These are phyloP conservation scores for Colletotrichum melonis DNA, from an alignment of 2,329 filamentous ascomycete species.

Conservation along the genomic window DNA sequence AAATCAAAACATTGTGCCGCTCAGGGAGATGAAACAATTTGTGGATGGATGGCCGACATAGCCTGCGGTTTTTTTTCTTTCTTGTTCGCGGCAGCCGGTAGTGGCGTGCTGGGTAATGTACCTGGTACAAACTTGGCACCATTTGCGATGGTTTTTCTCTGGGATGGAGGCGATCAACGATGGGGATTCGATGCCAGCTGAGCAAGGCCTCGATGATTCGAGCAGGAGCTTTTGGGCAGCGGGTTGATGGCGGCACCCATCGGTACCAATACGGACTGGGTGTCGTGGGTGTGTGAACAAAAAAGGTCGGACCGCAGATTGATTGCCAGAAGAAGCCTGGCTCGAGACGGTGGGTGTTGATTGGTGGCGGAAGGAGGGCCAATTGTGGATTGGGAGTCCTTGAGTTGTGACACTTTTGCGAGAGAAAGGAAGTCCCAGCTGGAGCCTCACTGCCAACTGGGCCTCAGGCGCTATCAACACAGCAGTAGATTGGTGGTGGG, in stretches of 20 bases:
- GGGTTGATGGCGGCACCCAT: slow-evolving; percentile 14
- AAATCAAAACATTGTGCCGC: slow-evolving; percentile 3
- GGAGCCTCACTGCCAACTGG: background rate
- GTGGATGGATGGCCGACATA: slow-evolving; percentile 16
- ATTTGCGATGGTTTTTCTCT: background rate
- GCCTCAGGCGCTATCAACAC: slow-evolving; percentile 1
- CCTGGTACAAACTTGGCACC: slow-evolving; percentile 9
- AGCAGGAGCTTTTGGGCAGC: slow-evolving; percentile 15
- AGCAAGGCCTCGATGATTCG: slow-evolving; percentile 6
- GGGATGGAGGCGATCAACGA: slow-evolving; percentile 13
- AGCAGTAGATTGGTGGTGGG: too few relatives aligned
- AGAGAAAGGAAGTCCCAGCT: slow-evolving; percentile 17
- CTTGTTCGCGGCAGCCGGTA: background rate
- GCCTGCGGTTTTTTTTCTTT: background rate
- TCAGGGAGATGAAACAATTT: slow-evolving; percentile 29
- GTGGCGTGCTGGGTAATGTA: slow-evolving; percentile 8
- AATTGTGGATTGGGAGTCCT: slow-evolving; percentile 23
- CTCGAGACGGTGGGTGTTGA: slow-evolving; percentile 20
- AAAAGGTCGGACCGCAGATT: slow-evolving; percentile 33
- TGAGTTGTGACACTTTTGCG: slow-evolving; percentile 24
- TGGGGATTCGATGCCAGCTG: background rate
- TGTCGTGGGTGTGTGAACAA: slow-evolving; percentile 7
- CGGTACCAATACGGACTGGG: slow-evolving; percentile 7
- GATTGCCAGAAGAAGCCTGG: slow-evolving; percentile 33
- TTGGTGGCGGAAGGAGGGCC: slow-evolving; percentile 20